Evolutionary conservation across 2,329 filamentous ascomycete species (phyloP), one percentile per base, ranked within the genome.

Genomic region (Karstenula rhodostoma): DNA sequence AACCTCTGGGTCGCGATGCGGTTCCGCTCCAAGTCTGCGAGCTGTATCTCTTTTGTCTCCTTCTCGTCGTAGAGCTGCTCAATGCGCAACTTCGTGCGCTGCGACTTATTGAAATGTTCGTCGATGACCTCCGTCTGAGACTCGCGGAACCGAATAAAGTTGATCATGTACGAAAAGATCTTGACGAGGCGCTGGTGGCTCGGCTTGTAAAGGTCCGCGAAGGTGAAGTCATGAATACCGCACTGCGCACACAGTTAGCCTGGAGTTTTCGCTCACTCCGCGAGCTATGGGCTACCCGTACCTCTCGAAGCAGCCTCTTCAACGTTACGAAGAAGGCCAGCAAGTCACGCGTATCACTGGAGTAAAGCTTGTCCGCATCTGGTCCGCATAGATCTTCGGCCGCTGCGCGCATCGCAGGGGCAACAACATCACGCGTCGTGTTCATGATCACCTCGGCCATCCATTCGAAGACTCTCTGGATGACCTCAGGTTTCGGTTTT

Each of bases 401-500:
- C 0, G 94, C 94, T 15, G 94, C 93, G 73, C 90, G 90, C 93
- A 99, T 97, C 8, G 94, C 93, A 10, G 95, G 95, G 75, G 97
- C 93, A 63, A 99, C 91, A 6, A 93, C 93, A 68, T 97, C 93
- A 70, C 93, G 91, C 37, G 94, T 97, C 57, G 92, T 90, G 80
- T 97, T 97, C 82, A 97, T 92, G 29, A 98, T 86, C 19, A 97
- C 84, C 75, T 97, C 94, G 60, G 93, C 94, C 70, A 99, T 95
- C 90, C 93, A 96, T 84, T 99, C 95, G 75, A 98, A 96, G 55
- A 99, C 93, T 83, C 95, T 93, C 79, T 99, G 95, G 56, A 98
- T 94, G 73, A 97, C 93, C 62, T 94, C 87, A 3, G 95, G 90
- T 71, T 97, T 97, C 5, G 95, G 95, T 75, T 97, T 98, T 70